Conservation (phyloP, 2,329 filamentous ascomycete genomes). For the Neonectria hederae region DNA sequence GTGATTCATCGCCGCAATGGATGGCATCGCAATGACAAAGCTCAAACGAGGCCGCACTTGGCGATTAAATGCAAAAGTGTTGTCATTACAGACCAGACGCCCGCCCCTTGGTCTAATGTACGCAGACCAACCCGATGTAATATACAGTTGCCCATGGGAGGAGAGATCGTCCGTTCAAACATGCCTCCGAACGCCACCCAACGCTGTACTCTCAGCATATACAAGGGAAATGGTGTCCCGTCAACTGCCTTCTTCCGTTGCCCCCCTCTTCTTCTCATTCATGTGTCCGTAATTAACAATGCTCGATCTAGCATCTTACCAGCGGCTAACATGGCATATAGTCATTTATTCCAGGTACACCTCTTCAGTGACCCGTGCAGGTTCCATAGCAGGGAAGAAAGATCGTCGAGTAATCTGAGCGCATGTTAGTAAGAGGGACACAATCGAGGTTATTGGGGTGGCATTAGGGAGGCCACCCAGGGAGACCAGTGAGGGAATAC, state of each 20-base stretch:
- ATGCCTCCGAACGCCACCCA: slow-evolving; percentile 47
- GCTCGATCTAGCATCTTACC: slow-evolving; percentile 27
- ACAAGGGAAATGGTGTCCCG: slow-evolving; percentile 38
- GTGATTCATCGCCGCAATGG: background rate
- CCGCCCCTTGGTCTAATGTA: slow-evolving; percentile 56
- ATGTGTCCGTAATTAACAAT: slow-evolving; percentile 34
- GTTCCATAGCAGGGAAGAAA: slow-evolving; percentile 53
- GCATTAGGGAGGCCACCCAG: background rate
- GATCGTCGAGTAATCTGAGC: slow-evolving; percentile 51
- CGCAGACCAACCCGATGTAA: slow-evolving; percentile 55
- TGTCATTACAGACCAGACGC: slow-evolving; percentile 49
- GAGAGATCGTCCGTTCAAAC: slow-evolving; percentile 62
- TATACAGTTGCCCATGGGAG: slow-evolving; percentile 62
- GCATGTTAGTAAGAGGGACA: slow-evolving; percentile 9
- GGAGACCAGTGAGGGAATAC: slow-evolving; percentile 48
- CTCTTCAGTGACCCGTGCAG: slow-evolving; percentile 43
- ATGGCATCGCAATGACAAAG: background rate
- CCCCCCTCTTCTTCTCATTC: slow-evolving; percentile 23
- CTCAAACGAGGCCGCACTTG: background rate
- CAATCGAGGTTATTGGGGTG: background rate
- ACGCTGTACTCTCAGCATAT: slow-evolving; percentile 45
- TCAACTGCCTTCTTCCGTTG: slow-evolving; percentile 24
- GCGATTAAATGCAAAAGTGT: slow-evolving; percentile 21
- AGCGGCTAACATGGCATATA: slow-evolving; percentile 28
- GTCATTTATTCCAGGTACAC: slow-evolving; percentile 44